A percentile compares a stretch with the other conserved stretches of the same genome.
These are phyloP conservation scores for Wickerhamomyces hampshirensis DNA, from an alignment of 805 yeast species.

Conservation along the genomic window DNA sequence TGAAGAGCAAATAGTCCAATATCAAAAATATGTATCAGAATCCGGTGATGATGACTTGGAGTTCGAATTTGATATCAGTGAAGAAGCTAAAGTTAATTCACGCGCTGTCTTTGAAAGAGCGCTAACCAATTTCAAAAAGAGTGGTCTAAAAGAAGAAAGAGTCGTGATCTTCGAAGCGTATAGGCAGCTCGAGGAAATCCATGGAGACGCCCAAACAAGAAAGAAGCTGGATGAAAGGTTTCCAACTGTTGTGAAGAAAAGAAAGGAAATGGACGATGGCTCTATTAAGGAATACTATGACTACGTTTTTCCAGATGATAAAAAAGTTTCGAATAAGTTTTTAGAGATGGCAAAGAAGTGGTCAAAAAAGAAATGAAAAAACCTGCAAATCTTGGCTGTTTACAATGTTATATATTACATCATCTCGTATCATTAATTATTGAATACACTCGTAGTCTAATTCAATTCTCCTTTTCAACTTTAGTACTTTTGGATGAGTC, in stretches of 20 bases:
- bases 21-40: constrained; percentile 20
- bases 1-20: constrained; percentile 40
- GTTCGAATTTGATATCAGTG: constrained; percentile 46
- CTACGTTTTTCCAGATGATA: constrained; percentile 66
- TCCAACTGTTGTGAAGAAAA: constrained; percentile 50
- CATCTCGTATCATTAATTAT: background rate
- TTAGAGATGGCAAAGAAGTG: constrained; percentile 46
- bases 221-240: constrained; percentile 37
- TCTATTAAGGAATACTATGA: constrained; percentile 51
- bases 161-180: constrained; percentile 54
- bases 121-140: constrained; percentile 35
- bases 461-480: background rate
- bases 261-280: constrained; percentile 37
- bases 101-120: constrained; percentile 57
- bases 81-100: constrained; percentile 44
- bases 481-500: background rate
- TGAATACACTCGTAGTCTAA: background rate
- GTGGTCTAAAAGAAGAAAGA: constrained; percentile 38
- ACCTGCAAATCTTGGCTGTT: no score
- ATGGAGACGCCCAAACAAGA: constrained; percentile 46
- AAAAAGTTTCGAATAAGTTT: constrained; percentile 30
- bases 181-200: constrained; percentile 54
- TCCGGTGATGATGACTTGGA: constrained; percentile 38
- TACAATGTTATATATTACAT: background rate
- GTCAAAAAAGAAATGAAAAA: constrained; percentile 28